A percentile compares a stretch with the other conserved stretches of the same genome.
Evolutionary conservation across 306 rosid species (phyloP).

Genomic region (Fragaria nilgerrensis): DNA sequence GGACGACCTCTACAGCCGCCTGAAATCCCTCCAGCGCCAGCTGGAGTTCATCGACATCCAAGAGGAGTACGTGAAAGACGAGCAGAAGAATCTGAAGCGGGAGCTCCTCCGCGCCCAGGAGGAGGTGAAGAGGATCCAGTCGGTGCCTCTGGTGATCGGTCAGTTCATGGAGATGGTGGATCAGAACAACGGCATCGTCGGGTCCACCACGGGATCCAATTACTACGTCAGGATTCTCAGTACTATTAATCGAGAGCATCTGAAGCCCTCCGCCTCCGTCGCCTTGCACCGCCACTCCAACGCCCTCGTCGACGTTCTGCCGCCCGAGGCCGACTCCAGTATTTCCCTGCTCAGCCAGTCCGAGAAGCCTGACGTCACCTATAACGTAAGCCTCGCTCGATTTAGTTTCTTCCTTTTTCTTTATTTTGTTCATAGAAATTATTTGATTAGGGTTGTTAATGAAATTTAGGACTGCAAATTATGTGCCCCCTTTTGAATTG

Average conservation of each 20-base stretch:
- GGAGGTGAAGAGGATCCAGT: slow-evolving; percentile 94
- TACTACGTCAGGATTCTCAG: slow-evolving; percentile 92
- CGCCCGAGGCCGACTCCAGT: slow-evolving; percentile 98
- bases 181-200: slow-evolving; percentile 89
- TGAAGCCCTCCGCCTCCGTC: slow-evolving; percentile 92
- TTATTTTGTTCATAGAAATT: neutral
- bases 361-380: slow-evolving; percentile 97
- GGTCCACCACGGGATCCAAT: slow-evolving; percentile 97
- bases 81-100: slow-evolving; percentile 93
- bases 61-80: slow-evolving; percentile 92
- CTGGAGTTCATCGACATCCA: slow-evolving; percentile 90
- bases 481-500: no score
- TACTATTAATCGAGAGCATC: slow-evolving; percentile 85
- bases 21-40: slow-evolving; percentile 76
- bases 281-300: slow-evolving; percentile 97
- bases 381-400: slow-evolving; percentile 45
- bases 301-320: slow-evolving; percentile 93
- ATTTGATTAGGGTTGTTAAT: neutral
- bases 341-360: slow-evolving; percentile 95
- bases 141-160: slow-evolving; percentile 93
- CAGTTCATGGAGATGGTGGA: slow-evolving; percentile 99
- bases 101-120: slow-evolving; percentile 96
- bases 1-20: slow-evolving; percentile 84
- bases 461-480: neutral
- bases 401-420: neutral